phyloP scores from a whole-genome alignment of 805 yeast species.

The Nematodospora valgi region DNA sequence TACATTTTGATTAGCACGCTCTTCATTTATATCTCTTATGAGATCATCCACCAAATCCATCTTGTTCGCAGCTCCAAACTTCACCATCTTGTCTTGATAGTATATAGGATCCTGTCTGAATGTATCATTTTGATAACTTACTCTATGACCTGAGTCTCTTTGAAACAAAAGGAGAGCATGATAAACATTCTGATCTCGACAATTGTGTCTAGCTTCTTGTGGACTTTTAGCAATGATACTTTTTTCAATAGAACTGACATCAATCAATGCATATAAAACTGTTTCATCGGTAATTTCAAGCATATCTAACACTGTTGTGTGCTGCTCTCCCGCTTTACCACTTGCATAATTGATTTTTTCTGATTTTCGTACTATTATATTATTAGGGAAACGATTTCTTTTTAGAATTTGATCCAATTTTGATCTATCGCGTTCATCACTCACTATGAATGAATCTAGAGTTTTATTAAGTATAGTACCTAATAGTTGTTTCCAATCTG shows the following conservation, averaged over 20 bases:
- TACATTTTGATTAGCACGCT: not conserved
- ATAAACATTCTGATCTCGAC: constrained; percentile 34
- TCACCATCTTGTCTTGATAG: constrained; percentile 31
- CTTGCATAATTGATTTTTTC: constrained; percentile 55
- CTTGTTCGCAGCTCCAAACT: constrained; percentile 21
- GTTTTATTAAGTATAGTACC: constrained; percentile 52
- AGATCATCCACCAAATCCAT: constrained; percentile 6
- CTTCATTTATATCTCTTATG: constrained; percentile 7
- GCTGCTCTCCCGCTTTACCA: constrained; percentile 40
- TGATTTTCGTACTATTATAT: constrained; percentile 48
- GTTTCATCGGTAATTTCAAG: constrained; percentile 53
- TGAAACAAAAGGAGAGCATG: constrained; percentile 40
- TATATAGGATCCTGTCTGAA: constrained; percentile 53
- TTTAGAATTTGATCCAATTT: constrained; percentile 29
- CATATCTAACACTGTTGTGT: constrained; percentile 56
- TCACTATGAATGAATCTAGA: constrained; percentile 65
- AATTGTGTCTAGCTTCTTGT: constrained; percentile 45
- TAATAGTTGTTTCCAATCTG: constrained; percentile 57
- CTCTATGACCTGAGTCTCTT: constrained; percentile 43
- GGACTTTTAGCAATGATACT: constrained; percentile 51
- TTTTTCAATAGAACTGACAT: constrained; percentile 56
- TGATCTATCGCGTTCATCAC: constrained; percentile 55
- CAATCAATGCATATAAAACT: constrained; percentile 62
- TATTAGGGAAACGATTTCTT: constrained; percentile 22
- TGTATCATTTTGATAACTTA: constrained; percentile 34